Base-by-base conservation (phyloP, 441 rosid species). In the Kokia cookei region DNA sequence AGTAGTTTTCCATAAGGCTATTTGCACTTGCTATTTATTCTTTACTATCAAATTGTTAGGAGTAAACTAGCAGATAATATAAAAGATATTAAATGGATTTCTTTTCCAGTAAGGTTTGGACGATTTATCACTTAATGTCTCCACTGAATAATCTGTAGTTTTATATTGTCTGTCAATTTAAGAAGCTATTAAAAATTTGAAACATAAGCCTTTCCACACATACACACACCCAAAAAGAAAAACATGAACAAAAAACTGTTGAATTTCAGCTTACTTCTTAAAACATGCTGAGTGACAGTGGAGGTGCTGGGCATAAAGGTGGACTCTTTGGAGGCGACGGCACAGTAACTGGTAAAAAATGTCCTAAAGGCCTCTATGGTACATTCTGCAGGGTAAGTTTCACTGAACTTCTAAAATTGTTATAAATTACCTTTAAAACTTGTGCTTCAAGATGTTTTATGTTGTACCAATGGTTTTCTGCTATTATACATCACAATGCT, bases 331-430 rank as follows among this genome's bases (percentile, higher is more conserved):
- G 99, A 63, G 93, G 87, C 74, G 81, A 72, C 55, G 99, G 99
- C 80, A 92, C 99, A 7, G 80, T 92, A 71, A 92, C 98, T 64
- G 99, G 99, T 42, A 93, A 87, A 78, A 89, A 78, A 74, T 96
- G 99, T 71, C 99, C 99, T 29, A 85, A 82, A 81, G 99, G 99
- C 42, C 97, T 96, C 78, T 89, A 86, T 84, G 98, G 99, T 82
- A 92, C 93, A 82, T 96, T 91, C 79, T 96, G 99, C 78, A 67
- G 82, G 92, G 99, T 96, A 86, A 69, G 81, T 40, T 70, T 73
- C 26, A 51, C 7, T 19, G 60, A 76, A 22, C 19, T 73, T 79
- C 65, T 61, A 54, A 74, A 24, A 8, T 48, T 59, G 51, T 65
- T 12, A 54, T 45, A 58, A 42, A 48, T 68, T 29, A 4, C 5